Conservation (phyloP, 352 stramenopile species). For the Phytophthora nicotianae region DNA sequence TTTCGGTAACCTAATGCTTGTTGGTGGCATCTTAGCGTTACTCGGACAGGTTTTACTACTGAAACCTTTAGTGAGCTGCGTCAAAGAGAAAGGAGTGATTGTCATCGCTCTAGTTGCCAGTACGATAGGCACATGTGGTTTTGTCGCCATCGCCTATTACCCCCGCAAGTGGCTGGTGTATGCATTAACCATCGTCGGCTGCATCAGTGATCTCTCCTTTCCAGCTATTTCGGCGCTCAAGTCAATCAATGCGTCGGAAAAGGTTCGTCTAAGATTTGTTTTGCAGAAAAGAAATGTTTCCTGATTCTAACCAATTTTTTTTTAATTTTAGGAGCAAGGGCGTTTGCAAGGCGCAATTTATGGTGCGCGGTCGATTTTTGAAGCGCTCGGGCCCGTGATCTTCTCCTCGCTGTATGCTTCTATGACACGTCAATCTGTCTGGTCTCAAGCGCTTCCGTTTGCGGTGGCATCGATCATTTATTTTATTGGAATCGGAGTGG, state of each 20-base stretch:
- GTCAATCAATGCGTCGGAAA: constrained; percentile 51
- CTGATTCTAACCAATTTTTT: not conserved
- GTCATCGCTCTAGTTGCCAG: constrained; percentile 53
- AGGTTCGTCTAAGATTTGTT: constrained; percentile 27
- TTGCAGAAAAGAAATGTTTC: not conserved
- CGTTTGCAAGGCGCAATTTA: constrained; percentile 79
- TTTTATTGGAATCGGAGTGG: constrained; percentile 49
- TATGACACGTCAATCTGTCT: constrained; percentile 50
- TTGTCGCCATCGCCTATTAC: constrained; percentile 51
- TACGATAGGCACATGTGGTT: constrained; percentile 48
- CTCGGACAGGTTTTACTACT: constrained; percentile 65
- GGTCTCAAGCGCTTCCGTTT: constrained; percentile 64
- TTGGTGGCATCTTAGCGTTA: constrained; percentile 60
- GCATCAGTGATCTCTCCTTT: constrained; percentile 72
- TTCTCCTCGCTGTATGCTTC: constrained; percentile 63
- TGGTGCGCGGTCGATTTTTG: constrained; percentile 63
- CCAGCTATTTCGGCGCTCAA: constrained; percentile 50
- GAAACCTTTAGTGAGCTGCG: constrained; percentile 59
- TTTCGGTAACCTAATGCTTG: constrained; percentile 61
- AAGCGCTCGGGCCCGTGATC: constrained; percentile 57
- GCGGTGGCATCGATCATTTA: constrained; percentile 61
- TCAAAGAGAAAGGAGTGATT: constrained; percentile 72
- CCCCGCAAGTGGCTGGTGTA: constrained; percentile 69
- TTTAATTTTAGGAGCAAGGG: constrained; percentile 60
- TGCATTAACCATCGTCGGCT: constrained; percentile 40